These are phyloP conservation scores for Boletus huronensis DNA, from an alignment of 768 basidiomycete genomes.

Conservation along the genomic window DNA sequence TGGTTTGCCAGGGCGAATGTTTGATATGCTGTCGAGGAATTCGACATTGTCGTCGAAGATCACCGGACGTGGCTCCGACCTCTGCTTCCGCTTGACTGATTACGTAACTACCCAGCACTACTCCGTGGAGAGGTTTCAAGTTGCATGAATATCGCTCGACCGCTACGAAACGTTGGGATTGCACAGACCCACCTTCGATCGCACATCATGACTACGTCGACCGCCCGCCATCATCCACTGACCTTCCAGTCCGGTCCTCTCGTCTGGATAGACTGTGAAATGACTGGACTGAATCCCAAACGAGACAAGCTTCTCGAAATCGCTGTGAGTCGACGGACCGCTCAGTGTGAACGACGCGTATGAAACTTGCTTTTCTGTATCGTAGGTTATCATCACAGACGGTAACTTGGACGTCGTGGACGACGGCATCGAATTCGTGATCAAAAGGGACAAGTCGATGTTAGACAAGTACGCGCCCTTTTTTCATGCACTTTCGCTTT, in stretches of 20 bases:
- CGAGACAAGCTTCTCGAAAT: slow-evolving; percentile 53
- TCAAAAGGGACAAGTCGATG: slow-evolving; percentile 49
- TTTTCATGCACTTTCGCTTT: background rate
- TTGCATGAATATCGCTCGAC: too few species aligned
- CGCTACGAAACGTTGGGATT: background rate
- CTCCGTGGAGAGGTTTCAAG: too few species aligned
- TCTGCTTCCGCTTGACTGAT: background rate
- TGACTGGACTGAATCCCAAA: slow-evolving; percentile 65
- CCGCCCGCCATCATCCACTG: background rate
- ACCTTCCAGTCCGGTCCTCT: slow-evolving; percentile 15
- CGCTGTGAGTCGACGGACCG: slow-evolving; percentile 44
- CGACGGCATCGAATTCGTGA: slow-evolving; percentile 72
- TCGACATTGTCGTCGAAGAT: slow-evolving; percentile 24
- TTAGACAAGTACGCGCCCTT: slow-evolving; percentile 41
- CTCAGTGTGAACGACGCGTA: background rate
- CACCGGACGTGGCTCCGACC: background rate
- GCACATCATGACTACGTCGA: slow-evolving; percentile 2
- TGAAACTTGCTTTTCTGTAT: background rate
- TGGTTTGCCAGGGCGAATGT: slow-evolving; percentile 73
- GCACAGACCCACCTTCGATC: background rate
- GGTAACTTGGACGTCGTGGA: slow-evolving; percentile 80
- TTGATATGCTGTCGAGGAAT: slow-evolving; percentile 61
- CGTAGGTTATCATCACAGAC: slow-evolving; percentile 81
- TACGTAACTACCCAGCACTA: background rate
- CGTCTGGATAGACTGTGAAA: slow-evolving; percentile 83